A percentile compares a stretch with the other conserved stretches of the same genome.
These are phyloP conservation scores for Tetrastigma voinierianum DNA, from an alignment of 164 flowering plant species.

Conservation along the genomic window DNA sequence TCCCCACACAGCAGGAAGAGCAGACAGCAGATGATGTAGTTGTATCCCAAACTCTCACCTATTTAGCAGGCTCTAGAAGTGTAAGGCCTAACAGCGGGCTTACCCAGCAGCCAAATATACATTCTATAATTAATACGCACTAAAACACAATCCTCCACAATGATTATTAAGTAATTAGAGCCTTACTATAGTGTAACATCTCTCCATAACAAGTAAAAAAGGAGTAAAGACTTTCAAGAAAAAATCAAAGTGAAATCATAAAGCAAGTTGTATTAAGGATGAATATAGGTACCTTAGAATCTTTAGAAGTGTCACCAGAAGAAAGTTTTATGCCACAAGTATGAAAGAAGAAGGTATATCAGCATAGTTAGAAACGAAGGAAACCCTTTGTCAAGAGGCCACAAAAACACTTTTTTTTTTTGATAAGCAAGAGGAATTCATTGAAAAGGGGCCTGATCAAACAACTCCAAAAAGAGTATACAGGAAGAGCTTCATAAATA, in stretches of 20 bases:
- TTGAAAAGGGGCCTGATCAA: too few relatives aligned
- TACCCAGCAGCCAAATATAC: too few relatives aligned
- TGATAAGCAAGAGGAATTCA: too few relatives aligned
- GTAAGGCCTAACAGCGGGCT: not conserved
- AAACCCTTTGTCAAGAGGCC: too few relatives aligned
- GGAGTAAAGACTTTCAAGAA: not conserved
- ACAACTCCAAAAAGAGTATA: too few relatives aligned
- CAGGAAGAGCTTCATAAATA: too few relatives aligned
- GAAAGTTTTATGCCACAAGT: conserved; percentile 52
- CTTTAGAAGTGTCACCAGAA: conserved; percentile 61
- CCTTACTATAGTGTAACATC: too few relatives aligned
- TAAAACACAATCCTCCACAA: too few relatives aligned
- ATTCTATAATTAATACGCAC: too few relatives aligned
- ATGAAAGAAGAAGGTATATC: conserved; percentile 3
- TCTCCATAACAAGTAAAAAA: not conserved
- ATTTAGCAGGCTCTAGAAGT: not conserved
- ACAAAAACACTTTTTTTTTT: too few relatives aligned
- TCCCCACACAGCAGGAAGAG: conserved; percentile 65
- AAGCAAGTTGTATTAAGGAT: not conserved
- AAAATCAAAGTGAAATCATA: not conserved
- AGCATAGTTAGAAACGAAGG: not conserved
- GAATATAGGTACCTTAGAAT: conserved; percentile 50
- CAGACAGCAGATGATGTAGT: conserved; percentile 39
- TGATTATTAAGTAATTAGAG: too few relatives aligned
- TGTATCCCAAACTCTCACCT: conserved; percentile 78